A percentile compares a stretch with the other conserved stretches of the same genome.
Conservation (phyloP, 371 early-diverging fungal species). For the Apophysomyces trapeziformis region DNA sequence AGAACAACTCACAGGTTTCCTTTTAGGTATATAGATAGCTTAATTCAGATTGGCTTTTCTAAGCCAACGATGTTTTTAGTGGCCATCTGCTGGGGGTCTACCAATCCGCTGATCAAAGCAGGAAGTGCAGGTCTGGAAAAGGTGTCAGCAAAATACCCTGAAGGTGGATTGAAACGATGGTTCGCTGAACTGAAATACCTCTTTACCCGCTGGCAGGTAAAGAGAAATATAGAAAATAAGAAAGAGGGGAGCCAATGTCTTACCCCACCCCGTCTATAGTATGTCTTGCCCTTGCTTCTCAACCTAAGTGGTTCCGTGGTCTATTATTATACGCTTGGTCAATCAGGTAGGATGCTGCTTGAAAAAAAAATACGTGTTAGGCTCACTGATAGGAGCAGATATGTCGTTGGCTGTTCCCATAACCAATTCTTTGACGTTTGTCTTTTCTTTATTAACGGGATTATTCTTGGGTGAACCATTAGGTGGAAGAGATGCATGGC, state of each 20-base stretch:
- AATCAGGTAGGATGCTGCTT: conserved; percentile 51
- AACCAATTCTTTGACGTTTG: conserved; percentile 88
- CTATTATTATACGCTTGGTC: conserved; percentile 90
- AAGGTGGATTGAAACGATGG: conserved; percentile 58
- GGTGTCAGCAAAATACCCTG: conserved; percentile 52
- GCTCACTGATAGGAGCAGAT: conserved; percentile 44
- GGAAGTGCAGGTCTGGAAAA: conserved; percentile 82
- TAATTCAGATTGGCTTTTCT: background rate
- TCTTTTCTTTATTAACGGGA: conserved; percentile 84
- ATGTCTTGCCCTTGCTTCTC: conserved; percentile 82
- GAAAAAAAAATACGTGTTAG: background rate
- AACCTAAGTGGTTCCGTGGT: conserved; percentile 91
- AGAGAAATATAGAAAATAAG: background rate
- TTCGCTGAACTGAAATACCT: conserved; percentile 77
- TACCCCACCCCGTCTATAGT: conserved; percentile 45
- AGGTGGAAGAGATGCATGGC: conserved; percentile 52
- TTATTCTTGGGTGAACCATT: conserved; percentile 77
- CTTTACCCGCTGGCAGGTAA: conserved; percentile 87
- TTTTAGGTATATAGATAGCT: conserved; percentile 23
- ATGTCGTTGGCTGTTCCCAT: conserved; percentile 93
- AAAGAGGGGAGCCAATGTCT: background rate
- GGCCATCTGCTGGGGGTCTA: conserved; percentile 93
- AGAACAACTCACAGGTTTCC: conserved; percentile 32
- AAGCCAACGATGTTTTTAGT: conserved; percentile 40
- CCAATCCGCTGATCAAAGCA: conserved; percentile 92